Conservation (phyloP, 2,329 filamentous ascomycete species). For the Stachybotrys echinatus region DNA sequence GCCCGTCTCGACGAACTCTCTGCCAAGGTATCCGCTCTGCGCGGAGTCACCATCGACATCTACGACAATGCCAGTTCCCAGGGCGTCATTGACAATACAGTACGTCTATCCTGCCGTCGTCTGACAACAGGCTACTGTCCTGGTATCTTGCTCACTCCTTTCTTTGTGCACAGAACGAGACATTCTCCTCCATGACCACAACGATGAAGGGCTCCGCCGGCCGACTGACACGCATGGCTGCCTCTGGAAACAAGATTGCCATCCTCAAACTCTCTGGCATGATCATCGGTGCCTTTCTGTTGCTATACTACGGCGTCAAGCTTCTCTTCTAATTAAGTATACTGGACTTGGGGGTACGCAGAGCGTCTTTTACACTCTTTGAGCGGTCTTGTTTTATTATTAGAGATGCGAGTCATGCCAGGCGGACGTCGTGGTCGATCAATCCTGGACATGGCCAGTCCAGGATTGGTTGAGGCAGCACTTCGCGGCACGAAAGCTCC, state of each 20-base stretch:
- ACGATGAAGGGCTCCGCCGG: slow-evolving; percentile 79
- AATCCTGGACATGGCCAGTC: too few species aligned
- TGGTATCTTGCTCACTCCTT: slow-evolving; percentile 3
- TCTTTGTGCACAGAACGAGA: slow-evolving; percentile 70
- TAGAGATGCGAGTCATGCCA: slow-evolving; percentile 6
- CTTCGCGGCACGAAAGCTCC: too few species aligned
- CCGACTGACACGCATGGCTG: slow-evolving; percentile 84
- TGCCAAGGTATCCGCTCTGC: slow-evolving; percentile 84
- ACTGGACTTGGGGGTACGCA: too few species aligned
- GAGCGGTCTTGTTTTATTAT: background rate
- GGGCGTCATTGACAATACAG: slow-evolving; percentile 80
- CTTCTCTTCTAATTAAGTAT: slow-evolving; percentile 49
- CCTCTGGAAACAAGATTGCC: slow-evolving; percentile 83
- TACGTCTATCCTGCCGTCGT: slow-evolving; percentile 34
- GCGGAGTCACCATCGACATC: slow-evolving; percentile 93
- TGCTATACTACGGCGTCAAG: slow-evolving; percentile 69
- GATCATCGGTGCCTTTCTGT: slow-evolving; percentile 64
- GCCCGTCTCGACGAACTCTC: slow-evolving; percentile 86
- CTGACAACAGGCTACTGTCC: background rate
- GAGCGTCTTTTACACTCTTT: too few species aligned
- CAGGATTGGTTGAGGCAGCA: too few species aligned
- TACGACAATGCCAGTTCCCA: slow-evolving; percentile 93
- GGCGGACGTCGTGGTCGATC: too few species aligned
- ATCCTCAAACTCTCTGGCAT: slow-evolving; percentile 87
- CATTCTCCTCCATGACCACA: slow-evolving; percentile 81